Base-by-base conservation (phyloP, 192 early-diverging fungal genomes). In the Umbelopsis ramanniana region DNA sequence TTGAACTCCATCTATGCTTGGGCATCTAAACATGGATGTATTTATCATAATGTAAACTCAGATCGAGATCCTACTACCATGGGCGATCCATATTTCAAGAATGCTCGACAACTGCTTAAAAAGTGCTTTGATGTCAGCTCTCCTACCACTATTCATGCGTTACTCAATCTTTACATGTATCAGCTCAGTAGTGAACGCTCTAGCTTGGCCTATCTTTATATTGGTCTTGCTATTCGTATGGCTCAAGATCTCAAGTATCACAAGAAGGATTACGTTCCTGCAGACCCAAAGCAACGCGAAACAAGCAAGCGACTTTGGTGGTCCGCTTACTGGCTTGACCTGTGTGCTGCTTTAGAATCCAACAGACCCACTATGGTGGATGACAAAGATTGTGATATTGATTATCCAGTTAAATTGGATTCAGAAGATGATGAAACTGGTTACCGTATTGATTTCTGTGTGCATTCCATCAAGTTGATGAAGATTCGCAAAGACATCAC, bases 301-400 rank as follows among this genome's bases (percentile, higher is more conserved):
- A 77, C 73, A 22, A 81, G 76, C 47, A 81, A 81, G 37, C 72
- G 79, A 14, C 24, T 81, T 11, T 81, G 79, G 79, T 81, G 79
- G 79, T 77, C 79, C 26, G 79, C 79, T 12, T 81, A 81, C 55
- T 81, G 79, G 79, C 67, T 81, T 10, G 79, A 81, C 66, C 70
- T 81, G 11, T 81, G 79, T 55, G 79, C 79, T n/a, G 79, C 79
- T 6, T 54, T 81, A 7, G 79, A 81, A 52, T 74, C 76, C 10
- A 81, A 81, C 48, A 72, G 79, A 23, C 79, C 79, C 10, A 81
- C 79, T 19, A 81, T 81, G 79, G 79, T 81, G 3, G 79, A 81
- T 37, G 79, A 81, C 21, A 81, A 81, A 33, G 79, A 81, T 14
- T 81, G 79, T 53, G 79, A 81, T 72, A 54, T 81, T 11, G 79